Evolutionary conservation across 1,284 basidiomycete genomes (phyloP).

Genomic region (Singerocomus inundabilis): DNA sequence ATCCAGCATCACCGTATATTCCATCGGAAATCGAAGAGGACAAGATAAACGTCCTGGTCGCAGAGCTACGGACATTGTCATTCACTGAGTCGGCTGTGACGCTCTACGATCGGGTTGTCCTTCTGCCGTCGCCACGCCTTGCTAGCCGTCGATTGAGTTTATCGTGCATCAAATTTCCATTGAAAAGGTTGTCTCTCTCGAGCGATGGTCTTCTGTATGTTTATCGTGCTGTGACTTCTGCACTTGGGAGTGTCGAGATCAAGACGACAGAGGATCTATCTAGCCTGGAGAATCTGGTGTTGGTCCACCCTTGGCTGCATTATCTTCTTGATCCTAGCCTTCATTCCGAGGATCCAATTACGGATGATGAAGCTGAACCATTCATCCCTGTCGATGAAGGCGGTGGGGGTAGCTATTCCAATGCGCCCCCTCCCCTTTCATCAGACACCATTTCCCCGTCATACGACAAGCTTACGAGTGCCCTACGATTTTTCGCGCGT

Average conservation of each 20-base stretch:
- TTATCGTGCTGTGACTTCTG: background rate
- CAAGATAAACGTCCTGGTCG: background rate
- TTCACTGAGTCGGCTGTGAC: background rate
- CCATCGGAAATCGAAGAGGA: background rate
- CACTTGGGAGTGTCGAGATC: conserved; percentile 1
- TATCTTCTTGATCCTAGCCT: background rate
- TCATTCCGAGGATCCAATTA: background rate
- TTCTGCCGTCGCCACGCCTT: background rate
- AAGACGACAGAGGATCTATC: background rate
- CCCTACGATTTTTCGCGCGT: too few species aligned
- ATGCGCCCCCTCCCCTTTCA: too few species aligned
- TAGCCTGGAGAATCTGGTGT: background rate
- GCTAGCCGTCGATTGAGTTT: background rate
- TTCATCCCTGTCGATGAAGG: too few species aligned
- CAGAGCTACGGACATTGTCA: background rate
- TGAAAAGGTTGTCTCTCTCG: background rate
- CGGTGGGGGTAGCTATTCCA: too few species aligned
- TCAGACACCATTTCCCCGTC: too few species aligned
- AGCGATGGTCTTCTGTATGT: background rate
- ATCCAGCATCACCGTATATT: too few species aligned
- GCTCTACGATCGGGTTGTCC: background rate
- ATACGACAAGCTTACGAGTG: too few species aligned
- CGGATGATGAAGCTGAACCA: background rate
- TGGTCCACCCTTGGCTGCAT: background rate
- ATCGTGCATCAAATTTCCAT: conserved; percentile 1